Conservation (phyloP, 768 basidiomycete genomes). For the Dacryopinax spathularia region DNA sequence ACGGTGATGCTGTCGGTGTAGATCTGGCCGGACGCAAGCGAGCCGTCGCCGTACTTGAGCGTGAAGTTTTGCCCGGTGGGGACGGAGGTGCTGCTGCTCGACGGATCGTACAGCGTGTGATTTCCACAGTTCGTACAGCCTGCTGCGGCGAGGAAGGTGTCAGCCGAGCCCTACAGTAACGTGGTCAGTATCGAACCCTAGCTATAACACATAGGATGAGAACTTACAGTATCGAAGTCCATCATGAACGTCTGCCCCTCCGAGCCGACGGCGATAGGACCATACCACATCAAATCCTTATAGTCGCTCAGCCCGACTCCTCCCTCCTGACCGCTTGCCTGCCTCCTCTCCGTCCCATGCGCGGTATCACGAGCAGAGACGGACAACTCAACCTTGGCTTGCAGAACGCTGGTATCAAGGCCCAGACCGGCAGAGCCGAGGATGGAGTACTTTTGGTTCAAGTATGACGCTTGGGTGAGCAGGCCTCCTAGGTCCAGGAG, state of each 20-base stretch:
- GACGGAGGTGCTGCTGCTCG: conserved; percentile 21
- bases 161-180: neutral
- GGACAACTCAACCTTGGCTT: neutral
- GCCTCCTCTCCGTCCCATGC: neutral
- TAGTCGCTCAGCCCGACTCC: conserved; percentile 16
- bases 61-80: conserved; percentile 24
- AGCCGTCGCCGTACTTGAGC: conserved; percentile 38
- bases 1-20: conserved; percentile 31
- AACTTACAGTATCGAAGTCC: conserved; percentile 27
- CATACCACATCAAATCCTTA: conserved; percentile 25
- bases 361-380: no score
- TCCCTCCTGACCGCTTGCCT: neutral
- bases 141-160: conserved; percentile 11
- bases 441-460: neutral
- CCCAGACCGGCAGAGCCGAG: neutral
- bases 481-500: neutral
- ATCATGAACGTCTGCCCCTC: conserved; percentile 25
- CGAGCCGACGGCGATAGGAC: conserved; percentile 28
- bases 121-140: conserved; percentile 24
- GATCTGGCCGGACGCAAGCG: conserved; percentile 29
- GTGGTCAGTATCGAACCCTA: conserved; percentile 28
- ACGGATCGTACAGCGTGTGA: conserved; percentile 26
- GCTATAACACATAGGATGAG: conserved; percentile 27
- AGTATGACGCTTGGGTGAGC: neutral
- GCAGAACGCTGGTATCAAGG: neutral